A percentile compares a stretch with the other conserved stretches of the same genome.
These are phyloP conservation scores for Cordyceps fumosorosea DNA, from an alignment of 2,329 filamentous ascomycete genomes.

Conservation along the genomic window DNA sequence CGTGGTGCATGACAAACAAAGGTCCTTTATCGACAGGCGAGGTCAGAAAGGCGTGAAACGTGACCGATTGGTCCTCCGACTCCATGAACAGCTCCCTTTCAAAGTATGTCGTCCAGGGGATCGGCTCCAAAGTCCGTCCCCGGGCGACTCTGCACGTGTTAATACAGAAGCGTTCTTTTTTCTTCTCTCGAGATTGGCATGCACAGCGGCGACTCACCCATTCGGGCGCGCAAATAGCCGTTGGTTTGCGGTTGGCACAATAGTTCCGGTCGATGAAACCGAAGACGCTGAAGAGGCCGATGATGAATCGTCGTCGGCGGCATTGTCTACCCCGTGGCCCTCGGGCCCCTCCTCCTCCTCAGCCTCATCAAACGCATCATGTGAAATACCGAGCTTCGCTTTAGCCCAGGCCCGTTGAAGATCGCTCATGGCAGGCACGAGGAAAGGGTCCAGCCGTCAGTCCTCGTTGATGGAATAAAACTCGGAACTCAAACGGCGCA, in stretches of 20 bases:
- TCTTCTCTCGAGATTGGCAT: background rate
- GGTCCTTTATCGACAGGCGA: slow-evolving; percentile 70
- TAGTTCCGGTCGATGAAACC: slow-evolving; percentile 88
- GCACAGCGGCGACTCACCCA: slow-evolving; percentile 43
- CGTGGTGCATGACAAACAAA: slow-evolving; percentile 90
- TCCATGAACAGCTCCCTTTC: slow-evolving; percentile 75
- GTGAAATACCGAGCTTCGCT: slow-evolving; percentile 58
- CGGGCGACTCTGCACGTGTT: slow-evolving; percentile 34
- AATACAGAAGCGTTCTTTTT: background rate
- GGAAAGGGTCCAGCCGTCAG: slow-evolving; percentile 9
- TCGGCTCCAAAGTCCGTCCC: slow-evolving; percentile 54
- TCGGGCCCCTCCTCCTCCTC: slow-evolving; percentile 36
- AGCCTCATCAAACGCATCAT: slow-evolving; percentile 43
- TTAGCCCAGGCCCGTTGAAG: slow-evolving; percentile 74
- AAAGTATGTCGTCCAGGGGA: slow-evolving; percentile 88
- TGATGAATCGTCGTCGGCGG: slow-evolving; percentile 58
- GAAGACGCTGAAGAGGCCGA: slow-evolving; percentile 60
- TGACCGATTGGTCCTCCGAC: slow-evolving; percentile 41
- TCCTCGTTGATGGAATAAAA: slow-evolving; percentile 3
- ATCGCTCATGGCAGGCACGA: slow-evolving; percentile 58
- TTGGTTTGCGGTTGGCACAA: slow-evolving; percentile 70
- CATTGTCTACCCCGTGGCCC: slow-evolving; percentile 36
- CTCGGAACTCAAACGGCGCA: background rate
- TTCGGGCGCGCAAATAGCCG: slow-evolving; percentile 66
- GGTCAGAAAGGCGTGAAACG: slow-evolving; percentile 81